Evolutionary conservation across 306 rosid genomes (phyloP), one percentile per base, ranked within the genome.

Genomic region (Mimosa pudica): DNA sequence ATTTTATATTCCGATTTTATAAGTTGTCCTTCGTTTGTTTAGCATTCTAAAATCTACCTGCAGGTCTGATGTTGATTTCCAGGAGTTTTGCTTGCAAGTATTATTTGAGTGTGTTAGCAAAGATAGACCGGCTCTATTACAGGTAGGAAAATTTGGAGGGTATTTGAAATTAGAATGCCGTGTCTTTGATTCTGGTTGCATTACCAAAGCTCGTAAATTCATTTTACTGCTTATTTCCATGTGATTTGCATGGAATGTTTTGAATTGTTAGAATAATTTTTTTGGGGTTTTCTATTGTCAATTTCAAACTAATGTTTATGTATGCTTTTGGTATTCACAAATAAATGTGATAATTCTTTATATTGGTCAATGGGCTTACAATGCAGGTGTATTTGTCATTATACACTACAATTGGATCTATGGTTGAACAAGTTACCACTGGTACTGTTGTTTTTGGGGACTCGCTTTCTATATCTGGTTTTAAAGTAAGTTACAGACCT

Each of bases 31-130:
- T 36, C 48, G 65, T 55, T 77, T 33, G 16, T 13, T 7, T 66
- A 13, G 11, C 49, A 49, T 10, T 47, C 20, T 47, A 33, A 32
- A 48, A 83, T 66, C 42, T 70, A 47, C 75, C 70, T 86, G 92
- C 97, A 94, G 97, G 88, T 85, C 86, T 24, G 94, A 94, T 84
- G 83, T 85, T 80, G 97, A 90, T 86, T 94, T 94, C 92, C 94
- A 90, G 87, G 98, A 94, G 80, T 94, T 92, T 88, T 94, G 98
- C 89, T 90, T 92, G 95, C 98, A 94, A 94, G 97, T 94, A 70
- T 84, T 94, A 86, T 94, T 92, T 74, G 98, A 94, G 86, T 94
- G 98, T 77, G 97, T 94, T 80, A 92, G 95, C 95, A 94, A 94
- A 88, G 98, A 92, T 87, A 92, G 93, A 77, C 98, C 97, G 57